Evolutionary conservation across 2,329 filamentous ascomycete species (phyloP).

Genomic region (Trichoderma guizhouense): DNA sequence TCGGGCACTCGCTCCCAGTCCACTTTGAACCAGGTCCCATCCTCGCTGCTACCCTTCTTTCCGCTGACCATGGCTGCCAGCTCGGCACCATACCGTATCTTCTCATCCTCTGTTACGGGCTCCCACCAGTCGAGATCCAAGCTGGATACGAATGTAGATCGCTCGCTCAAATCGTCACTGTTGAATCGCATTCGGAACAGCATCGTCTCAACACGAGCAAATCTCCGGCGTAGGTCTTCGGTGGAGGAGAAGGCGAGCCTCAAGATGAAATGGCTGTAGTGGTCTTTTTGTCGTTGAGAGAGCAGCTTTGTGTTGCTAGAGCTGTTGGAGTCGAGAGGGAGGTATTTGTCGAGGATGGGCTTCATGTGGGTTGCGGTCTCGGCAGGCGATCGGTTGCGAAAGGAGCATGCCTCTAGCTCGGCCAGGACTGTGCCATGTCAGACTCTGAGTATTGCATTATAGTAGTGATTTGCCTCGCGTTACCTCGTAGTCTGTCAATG

Average conservation of each 20-base stretch:
- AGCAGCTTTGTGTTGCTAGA: conserved; percentile 58
- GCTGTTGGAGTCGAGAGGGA: conserved; percentile 74
- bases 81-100: conserved; percentile 57
- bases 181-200: conserved; percentile 81
- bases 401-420: conserved; percentile 90
- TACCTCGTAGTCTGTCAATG: conserved; percentile 83
- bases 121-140: conserved; percentile 91
- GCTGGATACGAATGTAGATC: conserved; percentile 69
- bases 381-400: conserved; percentile 80
- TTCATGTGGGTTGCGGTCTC: conserved; percentile 84
- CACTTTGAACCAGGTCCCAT: conserved; percentile 92
- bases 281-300: conserved; percentile 83
- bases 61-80: conserved; percentile 50
- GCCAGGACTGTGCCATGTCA: conserved; percentile 60
- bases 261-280: conserved; percentile 97
- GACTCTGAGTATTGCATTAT: background rate
- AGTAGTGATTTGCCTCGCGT: background rate
- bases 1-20: conserved; percentile 94
- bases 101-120: conserved; percentile 75
- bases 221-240: conserved; percentile 83
- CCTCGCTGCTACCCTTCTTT: conserved; percentile 52
- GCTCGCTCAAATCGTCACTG: conserved; percentile 70
- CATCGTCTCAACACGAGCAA: conserved; percentile 81
- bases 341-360: conserved; percentile 80
- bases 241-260: conserved; percentile 88